These are phyloP conservation scores for Platanthera guangdongensis DNA, from an alignment of 106 monocot genomes.

Conservation along the genomic window DNA sequence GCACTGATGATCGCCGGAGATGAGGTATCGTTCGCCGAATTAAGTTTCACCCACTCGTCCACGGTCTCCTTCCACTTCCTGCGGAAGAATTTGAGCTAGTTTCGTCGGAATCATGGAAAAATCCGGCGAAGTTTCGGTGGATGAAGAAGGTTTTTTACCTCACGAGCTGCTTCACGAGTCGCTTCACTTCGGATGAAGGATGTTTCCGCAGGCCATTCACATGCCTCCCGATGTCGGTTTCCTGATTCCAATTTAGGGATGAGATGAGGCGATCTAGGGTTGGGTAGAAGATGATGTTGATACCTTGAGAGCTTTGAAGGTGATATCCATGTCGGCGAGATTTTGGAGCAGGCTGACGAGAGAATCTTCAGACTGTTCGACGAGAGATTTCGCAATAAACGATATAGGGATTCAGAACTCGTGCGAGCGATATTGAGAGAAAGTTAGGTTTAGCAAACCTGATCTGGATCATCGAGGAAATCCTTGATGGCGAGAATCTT, in stretches of 20 bases:
- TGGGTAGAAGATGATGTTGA: too few species aligned
- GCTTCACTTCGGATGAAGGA: conserved; percentile 40
- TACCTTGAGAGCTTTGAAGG: conserved; percentile 64
- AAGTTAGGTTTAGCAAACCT: conserved; percentile 20
- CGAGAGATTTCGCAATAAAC: not conserved
- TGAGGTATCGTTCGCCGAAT: conserved; percentile 20
- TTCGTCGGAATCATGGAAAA: not conserved
- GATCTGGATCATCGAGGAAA: conserved; percentile 45
- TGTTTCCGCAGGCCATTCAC: conserved; percentile 54
- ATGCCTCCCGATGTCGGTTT: conserved; percentile 56
- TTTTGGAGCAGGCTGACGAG: conserved; percentile 42
- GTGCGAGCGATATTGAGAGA: not conserved
- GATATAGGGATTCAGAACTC: too few species aligned
- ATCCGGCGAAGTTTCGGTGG: not conserved
- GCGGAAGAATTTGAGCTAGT: not conserved
- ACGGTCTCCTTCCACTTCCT: conserved; percentile 68
- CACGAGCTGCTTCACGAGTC: conserved; percentile 45
- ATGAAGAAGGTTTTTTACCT: conserved; percentile 19
- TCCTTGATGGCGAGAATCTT: conserved; percentile 56
- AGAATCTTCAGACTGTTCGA: conserved; percentile 36
- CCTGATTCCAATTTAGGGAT: conserved; percentile 20
- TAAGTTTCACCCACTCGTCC: conserved; percentile 51
- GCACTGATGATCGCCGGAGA: conserved; percentile 35
- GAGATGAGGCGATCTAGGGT: not conserved
- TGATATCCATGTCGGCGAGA: conserved; percentile 59